A percentile compares a stretch with the other conserved stretches of the same genome.
Conservation (phyloP, 352 stramenopile species). For the Pythium aquatile region DNA sequence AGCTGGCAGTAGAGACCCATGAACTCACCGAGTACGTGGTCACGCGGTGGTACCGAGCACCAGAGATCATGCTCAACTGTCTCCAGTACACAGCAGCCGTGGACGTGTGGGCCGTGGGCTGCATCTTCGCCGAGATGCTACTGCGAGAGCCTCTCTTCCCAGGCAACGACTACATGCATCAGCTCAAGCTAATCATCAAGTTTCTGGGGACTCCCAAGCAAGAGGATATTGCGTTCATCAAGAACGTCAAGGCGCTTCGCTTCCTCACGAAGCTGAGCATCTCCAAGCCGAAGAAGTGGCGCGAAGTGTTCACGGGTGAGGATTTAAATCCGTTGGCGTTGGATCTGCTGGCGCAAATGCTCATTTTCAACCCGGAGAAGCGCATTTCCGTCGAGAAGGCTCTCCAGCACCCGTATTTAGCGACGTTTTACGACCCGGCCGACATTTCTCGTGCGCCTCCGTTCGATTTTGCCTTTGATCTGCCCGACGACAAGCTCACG, state of each 20-base stretch:
- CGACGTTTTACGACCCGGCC: constrained; percentile 82
- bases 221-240: constrained; percentile 78
- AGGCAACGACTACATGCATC: constrained; percentile 91
- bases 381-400: constrained; percentile 88
- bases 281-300: constrained; percentile 72
- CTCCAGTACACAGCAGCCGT: constrained; percentile 82
- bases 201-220: constrained; percentile 94
- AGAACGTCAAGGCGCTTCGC: constrained; percentile 91
- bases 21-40: constrained; percentile 83
- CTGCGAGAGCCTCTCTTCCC: constrained; percentile 96
- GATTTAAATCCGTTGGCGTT: constrained; percentile 64
- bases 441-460: constrained; percentile 76
- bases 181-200: constrained; percentile 97
- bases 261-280: constrained; percentile 96
- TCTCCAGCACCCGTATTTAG: constrained; percentile 86
- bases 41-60: constrained; percentile 63
- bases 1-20: constrained; percentile 67
- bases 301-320: constrained; percentile 50
- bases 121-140: constrained; percentile 99
- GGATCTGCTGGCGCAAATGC: constrained; percentile 90
- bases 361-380: constrained; percentile 91
- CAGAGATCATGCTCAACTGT: constrained; percentile 77
- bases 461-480: constrained; percentile 86
- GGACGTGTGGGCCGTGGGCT: constrained; percentile 96
- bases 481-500: constrained; percentile 71